These are phyloP conservation scores for Ganoderma leucocontextum DNA, from an alignment of 1,284 basidiomycete genomes.

Conservation along the genomic window DNA sequence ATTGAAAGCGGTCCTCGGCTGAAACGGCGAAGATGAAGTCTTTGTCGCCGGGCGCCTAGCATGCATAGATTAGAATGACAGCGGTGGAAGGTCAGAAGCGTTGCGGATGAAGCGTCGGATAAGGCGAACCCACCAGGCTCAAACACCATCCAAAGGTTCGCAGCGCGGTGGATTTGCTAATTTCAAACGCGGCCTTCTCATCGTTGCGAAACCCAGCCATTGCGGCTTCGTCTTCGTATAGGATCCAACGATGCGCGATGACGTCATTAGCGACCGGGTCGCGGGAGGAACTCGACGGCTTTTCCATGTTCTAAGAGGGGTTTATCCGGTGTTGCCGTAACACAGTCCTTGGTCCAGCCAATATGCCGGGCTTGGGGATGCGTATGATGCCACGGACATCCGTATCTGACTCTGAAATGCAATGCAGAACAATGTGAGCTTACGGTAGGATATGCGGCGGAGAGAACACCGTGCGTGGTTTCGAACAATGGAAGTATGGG, in stretches of 20 bases:
- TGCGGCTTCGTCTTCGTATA: neutral
- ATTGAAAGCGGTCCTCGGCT: neutral
- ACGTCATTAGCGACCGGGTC: neutral
- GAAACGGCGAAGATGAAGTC: neutral
- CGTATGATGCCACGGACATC: neutral
- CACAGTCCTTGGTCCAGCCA: neutral
- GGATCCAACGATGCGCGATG: neutral
- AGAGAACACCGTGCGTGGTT: neutral
- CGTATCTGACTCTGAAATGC: neutral
- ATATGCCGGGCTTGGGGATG: neutral
- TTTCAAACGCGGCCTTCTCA: constrained; percentile 7
- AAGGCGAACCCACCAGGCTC: neutral
- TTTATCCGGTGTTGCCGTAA: neutral
- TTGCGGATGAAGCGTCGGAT: neutral
- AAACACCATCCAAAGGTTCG: neutral
- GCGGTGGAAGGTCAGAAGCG: neutral
- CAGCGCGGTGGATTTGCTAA: neutral
- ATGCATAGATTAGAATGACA: neutral
- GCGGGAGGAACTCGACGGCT: neutral
- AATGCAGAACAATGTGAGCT: neutral
- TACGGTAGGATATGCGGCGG: neutral
- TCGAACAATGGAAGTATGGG: neutral
- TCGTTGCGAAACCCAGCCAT: neutral
- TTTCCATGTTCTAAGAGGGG: neutral
- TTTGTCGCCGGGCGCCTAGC: neutral